These are phyloP conservation scores for Vanderwaltozyma polyspora DNA, from an alignment of 805 yeast species.

Conservation along the genomic window DNA sequence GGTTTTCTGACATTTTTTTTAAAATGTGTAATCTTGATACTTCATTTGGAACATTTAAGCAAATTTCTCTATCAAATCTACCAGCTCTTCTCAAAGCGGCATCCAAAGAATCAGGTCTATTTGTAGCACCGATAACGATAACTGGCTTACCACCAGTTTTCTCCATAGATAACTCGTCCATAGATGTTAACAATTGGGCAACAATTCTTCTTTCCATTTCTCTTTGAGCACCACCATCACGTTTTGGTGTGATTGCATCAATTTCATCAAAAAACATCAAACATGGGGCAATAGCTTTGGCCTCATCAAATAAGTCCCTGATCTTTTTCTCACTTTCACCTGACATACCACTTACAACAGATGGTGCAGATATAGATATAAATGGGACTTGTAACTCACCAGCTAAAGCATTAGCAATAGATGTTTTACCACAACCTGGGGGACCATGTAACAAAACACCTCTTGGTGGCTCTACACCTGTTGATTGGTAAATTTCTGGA, in stretches of 20 bases:
- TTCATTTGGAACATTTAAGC: constrained; percentile 91
- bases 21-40: constrained; percentile 65
- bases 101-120: constrained; percentile 90
- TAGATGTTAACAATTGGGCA: constrained; percentile 86
- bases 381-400: constrained; percentile 92
- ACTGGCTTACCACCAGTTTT: constrained; percentile 91
- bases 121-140: constrained; percentile 90
- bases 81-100: constrained; percentile 95
- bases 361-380: constrained; percentile 83
- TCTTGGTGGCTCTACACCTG: constrained; percentile 92
- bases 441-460: constrained; percentile 95
- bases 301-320: constrained; percentile 89
- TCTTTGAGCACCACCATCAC: constrained; percentile 89
- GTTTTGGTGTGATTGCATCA: constrained; percentile 94
- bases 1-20: constrained; percentile 53
- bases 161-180: constrained; percentile 83
- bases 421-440: constrained; percentile 97
- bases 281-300: constrained; percentile 82
- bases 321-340: constrained; percentile 95
- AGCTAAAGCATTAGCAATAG: constrained; percentile 91
- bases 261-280: constrained; percentile 90
- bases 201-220: constrained; percentile 97
- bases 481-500: constrained; percentile 77
- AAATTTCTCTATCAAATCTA: constrained; percentile 88
- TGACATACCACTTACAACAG: constrained; percentile 97